Percentiles rank a stretch among this genome's conserved stretches.
Evolutionary conservation across 2,329 filamentous ascomycete genomes (phyloP).

Genomic region (Periconia digitata): DNA sequence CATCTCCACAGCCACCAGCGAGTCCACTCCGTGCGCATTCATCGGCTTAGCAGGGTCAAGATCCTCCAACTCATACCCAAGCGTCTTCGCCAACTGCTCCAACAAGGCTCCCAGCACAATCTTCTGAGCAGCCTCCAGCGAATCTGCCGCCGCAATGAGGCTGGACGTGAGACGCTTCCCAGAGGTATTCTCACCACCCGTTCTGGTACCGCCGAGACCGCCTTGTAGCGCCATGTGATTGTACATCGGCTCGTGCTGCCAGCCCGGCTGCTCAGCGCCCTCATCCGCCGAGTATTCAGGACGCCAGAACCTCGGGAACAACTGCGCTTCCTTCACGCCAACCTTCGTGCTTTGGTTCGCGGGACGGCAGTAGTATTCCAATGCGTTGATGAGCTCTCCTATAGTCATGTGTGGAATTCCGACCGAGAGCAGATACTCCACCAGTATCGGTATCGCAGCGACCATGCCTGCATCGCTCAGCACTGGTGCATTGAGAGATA

Average conservation of each 20-base stretch:
- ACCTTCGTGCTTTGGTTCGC: background rate
- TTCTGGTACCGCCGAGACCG: background rate
- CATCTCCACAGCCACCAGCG: slow-evolving; percentile 5
- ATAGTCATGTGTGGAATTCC: background rate
- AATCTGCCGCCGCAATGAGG: background rate
- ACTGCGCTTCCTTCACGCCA: background rate
- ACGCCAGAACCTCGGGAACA: background rate
- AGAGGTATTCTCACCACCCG: background rate
- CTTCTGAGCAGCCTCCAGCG: background rate
- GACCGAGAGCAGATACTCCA: background rate
- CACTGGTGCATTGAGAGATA: slow-evolving; percentile 12
- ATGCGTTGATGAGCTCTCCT: background rate
- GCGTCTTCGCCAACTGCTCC: background rate
- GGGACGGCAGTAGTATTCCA: background rate
- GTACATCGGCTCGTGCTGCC: background rate
- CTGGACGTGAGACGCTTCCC: background rate
- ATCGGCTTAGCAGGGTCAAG: slow-evolving; percentile 1
- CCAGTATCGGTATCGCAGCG: background rate
- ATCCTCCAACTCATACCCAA: background rate
- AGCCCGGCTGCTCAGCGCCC: background rate
- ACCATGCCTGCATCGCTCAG: background rate
- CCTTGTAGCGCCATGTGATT: background rate
- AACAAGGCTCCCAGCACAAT: background rate
- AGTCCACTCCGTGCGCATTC: slow-evolving; percentile 5
- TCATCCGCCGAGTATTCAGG: background rate